A percentile compares a stretch with the other conserved stretches of the same genome.
phyloP scores from a whole-genome alignment of 2,329 filamentous ascomycete genomes.

The Aspergillus sp. region DNA sequence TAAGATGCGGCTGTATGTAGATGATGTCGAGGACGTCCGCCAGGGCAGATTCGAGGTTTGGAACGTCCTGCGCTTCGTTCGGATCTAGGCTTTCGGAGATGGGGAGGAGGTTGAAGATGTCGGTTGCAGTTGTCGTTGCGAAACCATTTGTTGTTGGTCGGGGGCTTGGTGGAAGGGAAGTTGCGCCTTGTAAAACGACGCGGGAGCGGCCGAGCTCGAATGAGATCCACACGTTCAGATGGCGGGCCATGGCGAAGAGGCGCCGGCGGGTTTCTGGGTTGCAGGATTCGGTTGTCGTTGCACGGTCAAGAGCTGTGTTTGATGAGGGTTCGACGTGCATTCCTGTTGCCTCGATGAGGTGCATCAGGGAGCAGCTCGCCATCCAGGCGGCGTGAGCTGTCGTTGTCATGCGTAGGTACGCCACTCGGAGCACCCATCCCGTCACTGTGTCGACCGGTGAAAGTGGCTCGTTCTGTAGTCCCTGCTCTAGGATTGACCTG shows the following conservation, averaged over 20 bases:
- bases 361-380: slow-evolving; percentile 62
- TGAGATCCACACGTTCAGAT: slow-evolving; percentile 64
- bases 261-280: slow-evolving; percentile 48
- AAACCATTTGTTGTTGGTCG: slow-evolving; percentile 46
- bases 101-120: slow-evolving; percentile 59
- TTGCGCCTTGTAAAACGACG: slow-evolving; percentile 54
- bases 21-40: slow-evolving; percentile 45
- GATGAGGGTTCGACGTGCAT: slow-evolving; percentile 36
- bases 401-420: slow-evolving; percentile 59
- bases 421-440: slow-evolving; percentile 58
- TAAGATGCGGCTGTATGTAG: slow-evolving; percentile 49
- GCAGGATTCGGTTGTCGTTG: slow-evolving; percentile 19
- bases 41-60: slow-evolving; percentile 52
- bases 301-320: slow-evolving; percentile 21
- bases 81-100: slow-evolving; percentile 61
- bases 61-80: slow-evolving; percentile 46
- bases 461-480: slow-evolving; percentile 31
- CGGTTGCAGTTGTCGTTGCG: slow-evolving; percentile 32
- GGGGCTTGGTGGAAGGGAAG: slow-evolving; percentile 45
- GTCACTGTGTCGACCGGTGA: slow-evolving; percentile 37
- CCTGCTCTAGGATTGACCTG: slow-evolving; percentile 51
- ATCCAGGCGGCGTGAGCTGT: slow-evolving; percentile 60
- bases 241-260: slow-evolving; percentile 57
- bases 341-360: slow-evolving; percentile 59
- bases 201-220: slow-evolving; percentile 62